Evolutionary conservation across 768 basidiomycete genomes (phyloP), one percentile per base, ranked within the genome.

Genomic region (Favolaschia claudopus): DNA sequence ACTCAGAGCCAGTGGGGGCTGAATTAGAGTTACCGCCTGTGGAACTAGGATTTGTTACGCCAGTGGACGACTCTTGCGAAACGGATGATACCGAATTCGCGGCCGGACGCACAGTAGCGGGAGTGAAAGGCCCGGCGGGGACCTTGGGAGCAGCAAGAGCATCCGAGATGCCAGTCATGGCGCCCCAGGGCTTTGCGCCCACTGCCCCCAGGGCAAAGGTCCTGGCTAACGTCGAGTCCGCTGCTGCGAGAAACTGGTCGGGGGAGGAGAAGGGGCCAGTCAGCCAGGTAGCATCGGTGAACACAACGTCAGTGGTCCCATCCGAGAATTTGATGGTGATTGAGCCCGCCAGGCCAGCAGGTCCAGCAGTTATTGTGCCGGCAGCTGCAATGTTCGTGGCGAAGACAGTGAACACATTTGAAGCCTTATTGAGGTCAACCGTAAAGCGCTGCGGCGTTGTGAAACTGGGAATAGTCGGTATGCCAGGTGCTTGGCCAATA

Each of bases 281-380:
- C 27, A 60, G 17, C 58, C 58, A 60, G 29, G 37, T 53, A n/a
- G 37, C 19, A 24, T 60, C 58, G 15, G 58, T 60, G 1, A 2
- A 9, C 15, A 36, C 32, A 15, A 34, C 24, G 19, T 24, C 22
- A 20, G 19, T 60, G 45, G 14, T 60, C 4, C 52, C 52, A 12
- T 60, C 58, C 8, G 45, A 28, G 24, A 48, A 60, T 4, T 20
- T n/a, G 19, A 60, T 33, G 10, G 29, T 34, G 19, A 60, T 47
- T 7, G 45, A 15, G 17, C 25, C 51, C 20, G 34, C 33, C 25
- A 60, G 9, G 20, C 58, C 51, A 4, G 58, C 58, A 17, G 56
- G 56, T 14, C 51, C 46, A 17, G 45, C 38, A 32, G 43, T 28
- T 12, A 27, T 33, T 7, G 17, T 0, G 7, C 43, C 49, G 7